Conservation (phyloP, 2,329 filamentous ascomycete genomes). For the Hymenoscyphus salicellus region DNA sequence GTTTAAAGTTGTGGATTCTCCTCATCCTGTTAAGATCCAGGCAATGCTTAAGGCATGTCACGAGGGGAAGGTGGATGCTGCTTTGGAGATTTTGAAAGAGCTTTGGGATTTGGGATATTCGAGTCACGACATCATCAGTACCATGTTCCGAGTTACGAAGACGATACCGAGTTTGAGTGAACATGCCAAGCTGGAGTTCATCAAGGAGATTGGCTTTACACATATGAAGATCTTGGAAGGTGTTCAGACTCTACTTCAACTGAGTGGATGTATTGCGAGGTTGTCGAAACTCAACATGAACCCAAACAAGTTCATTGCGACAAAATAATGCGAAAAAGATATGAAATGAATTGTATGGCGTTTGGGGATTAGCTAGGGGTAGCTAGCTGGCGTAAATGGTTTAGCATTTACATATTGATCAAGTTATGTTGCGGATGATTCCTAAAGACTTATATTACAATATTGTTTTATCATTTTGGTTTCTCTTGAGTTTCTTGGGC, state of each 20-base stretch:
- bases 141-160: slow-evolving; percentile 98
- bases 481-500: slow-evolving; percentile 10
- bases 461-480: slow-evolving; percentile 15
- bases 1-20: slow-evolving; percentile 94
- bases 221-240: slow-evolving; percentile 99
- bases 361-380: slow-evolving; percentile 16
- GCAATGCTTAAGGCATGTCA: slow-evolving; percentile 97
- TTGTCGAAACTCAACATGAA: slow-evolving; percentile 97
- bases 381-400: slow-evolving; percentile 19
- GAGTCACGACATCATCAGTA: slow-evolving; percentile 98
- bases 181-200: slow-evolving; percentile 94
- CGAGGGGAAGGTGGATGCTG: slow-evolving; percentile 84
- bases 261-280: slow-evolving; percentile 87
- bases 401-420: slow-evolving; percentile 4
- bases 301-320: slow-evolving; percentile 66
- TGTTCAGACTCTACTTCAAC: slow-evolving; percentile 88
- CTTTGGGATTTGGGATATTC: slow-evolving; percentile 94
- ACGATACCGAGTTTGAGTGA: slow-evolving; percentile 89
- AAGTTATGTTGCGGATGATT: neutral
- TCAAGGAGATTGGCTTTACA: slow-evolving; percentile 97
- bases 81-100: slow-evolving; percentile 81
- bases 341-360: slow-evolving; percentile 25
- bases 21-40: slow-evolving; percentile 97
- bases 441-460: neutral
- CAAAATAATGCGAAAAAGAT: slow-evolving; percentile 22